These are phyloP conservation scores for Sungouiozyma ichnusensis DNA, from an alignment of 805 yeast genomes.

Conservation along the genomic window DNA sequence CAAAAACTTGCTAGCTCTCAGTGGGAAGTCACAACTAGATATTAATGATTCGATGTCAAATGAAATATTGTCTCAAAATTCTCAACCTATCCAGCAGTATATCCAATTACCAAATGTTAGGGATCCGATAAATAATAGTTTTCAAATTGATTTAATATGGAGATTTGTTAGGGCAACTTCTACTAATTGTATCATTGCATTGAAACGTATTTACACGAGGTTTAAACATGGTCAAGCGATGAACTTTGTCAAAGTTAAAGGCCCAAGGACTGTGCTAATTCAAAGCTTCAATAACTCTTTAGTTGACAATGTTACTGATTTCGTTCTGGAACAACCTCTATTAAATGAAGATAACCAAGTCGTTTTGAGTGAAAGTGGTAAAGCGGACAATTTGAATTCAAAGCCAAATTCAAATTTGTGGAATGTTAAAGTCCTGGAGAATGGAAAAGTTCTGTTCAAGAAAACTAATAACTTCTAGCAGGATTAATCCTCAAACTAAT, in stretches of 20 bases:
- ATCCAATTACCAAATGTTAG: background rate
- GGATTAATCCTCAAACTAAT: too few relatives aligned
- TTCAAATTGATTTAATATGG: constrained; percentile 1
- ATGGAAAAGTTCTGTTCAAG: background rate
- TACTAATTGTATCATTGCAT: constrained; percentile 5
- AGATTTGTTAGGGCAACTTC: constrained; percentile 4
- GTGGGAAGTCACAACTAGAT: constrained; percentile 23
- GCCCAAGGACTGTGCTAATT: constrained; percentile 27
- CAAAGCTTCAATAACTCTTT: constrained; percentile 13
- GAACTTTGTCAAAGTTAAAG: constrained; percentile 21
- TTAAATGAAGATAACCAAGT: background rate
- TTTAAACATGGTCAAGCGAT: constrained; percentile 15
- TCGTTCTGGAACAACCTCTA: constrained; percentile 4
- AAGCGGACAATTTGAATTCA: background rate
- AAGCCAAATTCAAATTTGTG: background rate
- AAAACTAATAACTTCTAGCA: background rate
- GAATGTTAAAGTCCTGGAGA: background rate
- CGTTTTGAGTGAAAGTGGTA: background rate
- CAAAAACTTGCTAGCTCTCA: constrained; percentile 23
- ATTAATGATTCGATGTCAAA: constrained; percentile 12
- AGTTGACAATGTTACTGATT: constrained; percentile 1
- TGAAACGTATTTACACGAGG: constrained; percentile 4
- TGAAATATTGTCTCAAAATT: background rate
- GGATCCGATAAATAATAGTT: background rate
- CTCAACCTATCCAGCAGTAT: background rate